Percentiles rank a stretch among this genome's conserved stretches.
Conservation (phyloP, 208 protist genomes). For the Trypanosomatidae sp. region DNA sequence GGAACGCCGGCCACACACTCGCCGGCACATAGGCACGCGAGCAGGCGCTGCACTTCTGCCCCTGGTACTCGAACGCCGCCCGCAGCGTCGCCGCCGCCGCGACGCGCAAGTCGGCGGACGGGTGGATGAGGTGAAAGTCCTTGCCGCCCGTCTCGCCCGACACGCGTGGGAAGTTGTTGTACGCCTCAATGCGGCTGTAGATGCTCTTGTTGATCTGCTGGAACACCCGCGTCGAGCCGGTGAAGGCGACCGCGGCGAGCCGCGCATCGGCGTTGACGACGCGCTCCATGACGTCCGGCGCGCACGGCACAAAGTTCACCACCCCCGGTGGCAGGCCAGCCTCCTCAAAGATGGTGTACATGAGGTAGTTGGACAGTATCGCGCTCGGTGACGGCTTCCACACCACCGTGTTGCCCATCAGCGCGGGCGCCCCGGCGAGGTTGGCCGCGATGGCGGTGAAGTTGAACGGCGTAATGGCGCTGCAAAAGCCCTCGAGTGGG, state of each 20-base stretch:
- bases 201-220: constrained; percentile 88
- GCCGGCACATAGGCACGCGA: constrained; percentile 90
- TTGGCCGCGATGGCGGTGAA: constrained; percentile 97
- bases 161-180: constrained; percentile 91
- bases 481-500: constrained; percentile 94
- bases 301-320: constrained; percentile 91
- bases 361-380: constrained; percentile 88
- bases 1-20: constrained; percentile 78
- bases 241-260: constrained; percentile 94
- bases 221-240: constrained; percentile 91
- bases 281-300: constrained; percentile 52
- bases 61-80: constrained; percentile 94
- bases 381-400: constrained; percentile 94
- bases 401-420: constrained; percentile 95
- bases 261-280: constrained; percentile 60
- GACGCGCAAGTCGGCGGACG: constrained; percentile 73
- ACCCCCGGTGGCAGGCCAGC: constrained; percentile 94
- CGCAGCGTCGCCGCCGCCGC: constrained; percentile 82
- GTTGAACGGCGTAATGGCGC: constrained; percentile 96
- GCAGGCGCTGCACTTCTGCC: constrained; percentile 95
- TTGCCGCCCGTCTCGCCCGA: constrained; percentile 96
- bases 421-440: constrained; percentile 87
- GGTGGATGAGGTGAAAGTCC: constrained; percentile 96
- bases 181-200: constrained; percentile 80
- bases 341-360: constrained; percentile 91